Evolutionary conservation across 73 alveolate species (phyloP).

Genomic region (Paramecium tetraurelia): DNA sequence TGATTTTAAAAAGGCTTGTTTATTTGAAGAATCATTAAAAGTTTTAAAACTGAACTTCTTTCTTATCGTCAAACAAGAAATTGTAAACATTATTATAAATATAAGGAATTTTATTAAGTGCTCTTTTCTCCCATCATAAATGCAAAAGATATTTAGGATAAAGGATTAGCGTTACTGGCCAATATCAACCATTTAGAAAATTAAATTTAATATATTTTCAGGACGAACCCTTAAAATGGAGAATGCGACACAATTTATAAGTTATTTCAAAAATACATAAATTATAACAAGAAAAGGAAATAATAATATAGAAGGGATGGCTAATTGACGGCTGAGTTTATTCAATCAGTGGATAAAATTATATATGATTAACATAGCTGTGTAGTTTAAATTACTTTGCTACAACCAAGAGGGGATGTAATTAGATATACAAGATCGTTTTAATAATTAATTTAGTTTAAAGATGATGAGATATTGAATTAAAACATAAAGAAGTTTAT

Average conservation of each 20-base stretch:
- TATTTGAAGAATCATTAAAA: neutral
- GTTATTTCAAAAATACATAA: neutral
- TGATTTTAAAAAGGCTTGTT: neutral
- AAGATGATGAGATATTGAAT: neutral
- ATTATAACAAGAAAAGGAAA: neutral
- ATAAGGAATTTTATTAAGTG: neutral
- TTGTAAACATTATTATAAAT: neutral
- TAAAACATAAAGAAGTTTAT: neutral
- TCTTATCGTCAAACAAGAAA: neutral
- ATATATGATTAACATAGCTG: neutral
- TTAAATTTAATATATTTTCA: neutral
- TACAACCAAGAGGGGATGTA: conserved; percentile 10
- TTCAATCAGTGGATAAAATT: neutral
- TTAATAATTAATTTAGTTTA: neutral
- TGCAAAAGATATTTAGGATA: neutral
- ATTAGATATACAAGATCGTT: neutral
- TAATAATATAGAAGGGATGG: conserved; percentile 4
- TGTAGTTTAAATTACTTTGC: conserved; percentile 14
- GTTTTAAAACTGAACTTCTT: neutral
- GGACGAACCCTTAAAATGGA: neutral
- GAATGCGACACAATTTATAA: conserved; percentile 33
- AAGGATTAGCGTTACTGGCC: neutral
- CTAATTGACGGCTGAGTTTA: neutral
- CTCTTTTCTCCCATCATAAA: neutral
- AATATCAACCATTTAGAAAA: neutral